Percentiles rank a stretch among this genome's conserved stretches.
phyloP scores from a whole-genome alignment of 257 asterid species.

The Nemophila menziesii region DNA sequence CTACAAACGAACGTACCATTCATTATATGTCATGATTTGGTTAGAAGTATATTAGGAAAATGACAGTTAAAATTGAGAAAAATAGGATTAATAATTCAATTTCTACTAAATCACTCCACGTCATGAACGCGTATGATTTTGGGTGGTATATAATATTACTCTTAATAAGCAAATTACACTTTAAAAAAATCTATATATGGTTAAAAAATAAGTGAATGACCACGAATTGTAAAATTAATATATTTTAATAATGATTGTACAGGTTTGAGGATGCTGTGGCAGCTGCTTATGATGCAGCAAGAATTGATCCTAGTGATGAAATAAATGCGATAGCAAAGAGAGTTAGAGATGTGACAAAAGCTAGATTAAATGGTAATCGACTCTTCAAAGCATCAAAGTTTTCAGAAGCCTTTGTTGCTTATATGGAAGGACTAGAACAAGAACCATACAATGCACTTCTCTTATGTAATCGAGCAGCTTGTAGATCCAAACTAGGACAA shows the following conservation, averaged over 20 bases:
- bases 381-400: slow-evolving; percentile 31
- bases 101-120: no score
- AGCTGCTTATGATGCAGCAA: slow-evolving; percentile 28
- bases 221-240: no score
- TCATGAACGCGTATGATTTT: no score
- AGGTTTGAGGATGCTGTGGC: slow-evolving; percentile 59
- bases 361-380: slow-evolving; percentile 36
- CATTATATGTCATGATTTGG: no score
- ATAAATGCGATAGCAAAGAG: slow-evolving; percentile 14
- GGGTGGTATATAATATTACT: no score
- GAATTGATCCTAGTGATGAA: slow-evolving; percentile 26
- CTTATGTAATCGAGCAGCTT: slow-evolving; percentile 53
- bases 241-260: slow-evolving; percentile 8
- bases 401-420: slow-evolving; percentile 33
- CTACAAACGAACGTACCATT: no score
- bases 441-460: slow-evolving; percentile 41
- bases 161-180: no score
- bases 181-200: no score
- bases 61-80: no score
- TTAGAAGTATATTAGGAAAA: no score
- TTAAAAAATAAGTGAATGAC: no score
- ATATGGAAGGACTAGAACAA: slow-evolving; percentile 40
- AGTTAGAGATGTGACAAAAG: slow-evolving; percentile 21
- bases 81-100: no score
- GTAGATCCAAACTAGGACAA: slow-evolving; percentile 35